Evolutionary conservation across 805 yeast species (phyloP).

Genomic region (Candida hispaniensis): DNA sequence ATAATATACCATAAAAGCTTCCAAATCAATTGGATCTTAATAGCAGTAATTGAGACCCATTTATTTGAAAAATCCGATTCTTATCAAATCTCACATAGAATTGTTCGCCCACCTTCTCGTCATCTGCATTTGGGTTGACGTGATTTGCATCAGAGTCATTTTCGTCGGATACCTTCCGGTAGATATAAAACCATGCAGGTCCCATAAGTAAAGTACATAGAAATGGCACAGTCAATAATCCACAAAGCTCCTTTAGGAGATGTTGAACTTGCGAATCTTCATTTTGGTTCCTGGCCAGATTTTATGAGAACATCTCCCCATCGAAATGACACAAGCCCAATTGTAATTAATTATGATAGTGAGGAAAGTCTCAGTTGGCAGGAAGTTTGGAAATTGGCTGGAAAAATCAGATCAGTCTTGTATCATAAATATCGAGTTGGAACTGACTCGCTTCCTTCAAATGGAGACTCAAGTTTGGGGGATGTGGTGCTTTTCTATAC

Average conservation of each 20-base stretch:
- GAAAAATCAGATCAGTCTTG: conserved; percentile 2
- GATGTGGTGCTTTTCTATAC: conserved; percentile 14
- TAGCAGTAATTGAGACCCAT: too few relatives aligned
- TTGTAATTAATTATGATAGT: conserved; percentile 7
- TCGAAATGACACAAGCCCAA: conserved; percentile 3
- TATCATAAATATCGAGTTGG: conserved; percentile 7
- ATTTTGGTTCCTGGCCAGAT: conserved; percentile 14
- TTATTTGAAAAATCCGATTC: too few relatives aligned
- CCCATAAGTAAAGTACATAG: too few relatives aligned
- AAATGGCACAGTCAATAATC: conserved; percentile 11
- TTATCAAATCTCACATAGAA: too few relatives aligned
- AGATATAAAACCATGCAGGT: background rate
- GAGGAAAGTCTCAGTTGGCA: conserved; percentile 1
- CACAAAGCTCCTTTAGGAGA: conserved; percentile 8
- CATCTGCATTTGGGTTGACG: conserved; percentile 12
- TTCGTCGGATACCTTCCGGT: background rate
- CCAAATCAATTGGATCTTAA: too few relatives aligned
- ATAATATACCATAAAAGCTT: too few relatives aligned
- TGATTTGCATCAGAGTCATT: background rate
- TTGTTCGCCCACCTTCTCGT: too few relatives aligned
- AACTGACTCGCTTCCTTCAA: background rate
- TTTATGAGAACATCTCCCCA: conserved; percentile 4
- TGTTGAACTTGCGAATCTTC: conserved; percentile 1
- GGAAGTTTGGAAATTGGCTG: conserved; percentile 2
- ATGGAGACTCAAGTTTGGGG: conserved; percentile 4